Percentiles rank a stretch among this genome's conserved stretches.
These are phyloP conservation scores for Lupinus albus DNA, from an alignment of 306 rosid genomes.

Conservation along the genomic window DNA sequence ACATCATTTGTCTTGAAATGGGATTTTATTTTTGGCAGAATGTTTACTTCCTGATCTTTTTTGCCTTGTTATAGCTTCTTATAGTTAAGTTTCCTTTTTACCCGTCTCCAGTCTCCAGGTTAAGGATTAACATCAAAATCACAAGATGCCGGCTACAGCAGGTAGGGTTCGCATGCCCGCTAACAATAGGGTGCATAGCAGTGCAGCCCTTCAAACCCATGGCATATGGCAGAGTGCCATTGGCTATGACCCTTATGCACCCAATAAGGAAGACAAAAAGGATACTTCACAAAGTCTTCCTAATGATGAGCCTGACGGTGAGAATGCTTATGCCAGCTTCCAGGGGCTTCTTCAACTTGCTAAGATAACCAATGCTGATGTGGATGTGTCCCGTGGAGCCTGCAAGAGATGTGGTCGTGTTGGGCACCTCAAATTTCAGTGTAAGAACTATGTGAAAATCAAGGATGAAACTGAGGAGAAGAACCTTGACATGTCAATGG, in stretches of 20 bases:
- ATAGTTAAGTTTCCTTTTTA: background rate
- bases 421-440: constrained; percentile 89
- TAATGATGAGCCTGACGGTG: constrained; percentile 68
- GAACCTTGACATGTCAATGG: constrained; percentile 60
- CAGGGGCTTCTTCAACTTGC: constrained; percentile 96
- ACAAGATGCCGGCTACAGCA: constrained; percentile 92
- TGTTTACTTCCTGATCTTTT: background rate
- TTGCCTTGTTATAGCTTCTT: constrained; percentile 6
- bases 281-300: constrained; percentile 50
- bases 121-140: constrained; percentile 34
- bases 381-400: constrained; percentile 77
- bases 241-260: constrained; percentile 92
- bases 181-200: constrained; percentile 93
- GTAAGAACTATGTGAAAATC: constrained; percentile 74
- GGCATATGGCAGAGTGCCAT: constrained; percentile 99
- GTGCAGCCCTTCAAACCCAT: constrained; percentile 97
- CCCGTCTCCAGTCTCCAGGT: constrained; percentile 8
- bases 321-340: constrained; percentile 90
- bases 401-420: constrained; percentile 96
- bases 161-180: constrained; percentile 99
- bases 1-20: background rate
- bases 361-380: constrained; percentile 73
- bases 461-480: constrained; percentile 64
- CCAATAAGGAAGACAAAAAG: constrained; percentile 76
- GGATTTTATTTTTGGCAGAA: background rate